Percentiles rank a stretch among this genome's conserved stretches.
Evolutionary conservation across 2,329 filamentous ascomycete genomes (phyloP).

Genomic region (Rosellinia necatrix): DNA sequence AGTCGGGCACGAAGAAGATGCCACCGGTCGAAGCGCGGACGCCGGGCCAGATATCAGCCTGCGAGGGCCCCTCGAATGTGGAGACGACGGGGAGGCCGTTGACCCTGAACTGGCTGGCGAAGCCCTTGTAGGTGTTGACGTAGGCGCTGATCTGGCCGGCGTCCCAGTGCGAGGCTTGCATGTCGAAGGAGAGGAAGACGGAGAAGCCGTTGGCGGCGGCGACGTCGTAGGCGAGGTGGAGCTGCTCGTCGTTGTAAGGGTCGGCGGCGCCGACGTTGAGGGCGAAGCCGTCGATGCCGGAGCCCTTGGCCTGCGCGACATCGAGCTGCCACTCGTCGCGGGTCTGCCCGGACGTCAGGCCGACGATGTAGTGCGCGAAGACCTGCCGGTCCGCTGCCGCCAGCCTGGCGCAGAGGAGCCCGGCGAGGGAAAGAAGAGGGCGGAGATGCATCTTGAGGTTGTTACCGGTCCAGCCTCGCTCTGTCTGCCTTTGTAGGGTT

Average conservation of each 20-base stretch:
- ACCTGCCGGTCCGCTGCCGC: conserved; percentile 27
- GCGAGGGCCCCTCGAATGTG: conserved; percentile 54
- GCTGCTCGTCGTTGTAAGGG: conserved; percentile 34
- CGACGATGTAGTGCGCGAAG: conserved; percentile 40
- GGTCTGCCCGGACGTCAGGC: conserved; percentile 35
- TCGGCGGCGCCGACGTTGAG: conserved; percentile 39
- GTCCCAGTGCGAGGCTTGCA: conserved; percentile 38
- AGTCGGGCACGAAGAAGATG: conserved; percentile 52
- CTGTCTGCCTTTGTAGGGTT: not conserved
- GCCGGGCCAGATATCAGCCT: conserved; percentile 48
- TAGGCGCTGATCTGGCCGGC: conserved; percentile 36
- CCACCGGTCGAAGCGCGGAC: conserved; percentile 46
- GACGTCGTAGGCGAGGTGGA: conserved; percentile 41
- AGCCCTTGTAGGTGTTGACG: conserved; percentile 45
- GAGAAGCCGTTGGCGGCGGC: conserved; percentile 40
- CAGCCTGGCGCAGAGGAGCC: conserved; percentile 27
- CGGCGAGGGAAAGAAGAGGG: conserved; percentile 19
- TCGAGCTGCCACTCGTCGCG: conserved; percentile 36
- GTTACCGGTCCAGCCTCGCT: not conserved
- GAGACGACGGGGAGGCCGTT: conserved; percentile 52
- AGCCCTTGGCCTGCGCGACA: conserved; percentile 33
- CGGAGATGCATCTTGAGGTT: conserved; percentile 31
- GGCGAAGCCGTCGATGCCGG: conserved; percentile 35
- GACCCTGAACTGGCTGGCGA: conserved; percentile 47
- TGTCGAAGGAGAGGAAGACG: conserved; percentile 45